Evolutionary conservation across 225 moss, liverwort and hornwort species (phyloP).

Genomic region (Bryoerythrophyllum caledonicum): DNA sequence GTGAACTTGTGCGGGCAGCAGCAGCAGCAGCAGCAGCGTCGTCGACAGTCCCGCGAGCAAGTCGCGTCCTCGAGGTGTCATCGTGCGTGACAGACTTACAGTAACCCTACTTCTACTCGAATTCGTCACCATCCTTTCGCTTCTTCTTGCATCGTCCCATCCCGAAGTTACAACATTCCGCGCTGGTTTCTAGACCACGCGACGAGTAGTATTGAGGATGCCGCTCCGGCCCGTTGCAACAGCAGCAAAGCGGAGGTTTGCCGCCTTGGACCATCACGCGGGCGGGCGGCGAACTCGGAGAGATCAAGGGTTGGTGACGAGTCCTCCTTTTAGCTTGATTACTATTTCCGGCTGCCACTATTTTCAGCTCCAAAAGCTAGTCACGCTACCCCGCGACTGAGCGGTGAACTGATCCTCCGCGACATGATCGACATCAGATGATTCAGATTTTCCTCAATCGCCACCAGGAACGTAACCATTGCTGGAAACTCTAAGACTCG

Average conservation of each 20-base stretch:
- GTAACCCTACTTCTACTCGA: not conserved
- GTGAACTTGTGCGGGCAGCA: not conserved
- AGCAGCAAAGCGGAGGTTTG: not conserved
- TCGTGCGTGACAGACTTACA: not conserved
- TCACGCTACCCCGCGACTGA: no score
- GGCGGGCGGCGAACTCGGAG: not conserved
- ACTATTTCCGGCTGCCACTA: not conserved
- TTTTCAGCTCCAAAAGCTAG: not conserved
- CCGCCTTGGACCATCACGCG: not conserved
- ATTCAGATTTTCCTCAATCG: no score
- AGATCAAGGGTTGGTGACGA: not conserved
- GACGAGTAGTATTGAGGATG: no score
- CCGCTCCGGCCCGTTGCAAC: not conserved
- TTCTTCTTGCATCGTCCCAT: slow-evolving; percentile 10
- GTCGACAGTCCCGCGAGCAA: not conserved
- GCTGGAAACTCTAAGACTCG: no score
- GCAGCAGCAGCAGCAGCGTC: not conserved
- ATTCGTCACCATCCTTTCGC: not conserved
- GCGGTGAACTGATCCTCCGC: no score
- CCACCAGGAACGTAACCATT: no score
- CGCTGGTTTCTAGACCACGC: not conserved
- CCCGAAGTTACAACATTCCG: not conserved
- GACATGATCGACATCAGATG: no score
- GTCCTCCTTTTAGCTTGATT: not conserved
- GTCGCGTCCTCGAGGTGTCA: not conserved